Conservation (phyloP, 306 rosid species). For the Heteromeles arbutifolia region DNA sequence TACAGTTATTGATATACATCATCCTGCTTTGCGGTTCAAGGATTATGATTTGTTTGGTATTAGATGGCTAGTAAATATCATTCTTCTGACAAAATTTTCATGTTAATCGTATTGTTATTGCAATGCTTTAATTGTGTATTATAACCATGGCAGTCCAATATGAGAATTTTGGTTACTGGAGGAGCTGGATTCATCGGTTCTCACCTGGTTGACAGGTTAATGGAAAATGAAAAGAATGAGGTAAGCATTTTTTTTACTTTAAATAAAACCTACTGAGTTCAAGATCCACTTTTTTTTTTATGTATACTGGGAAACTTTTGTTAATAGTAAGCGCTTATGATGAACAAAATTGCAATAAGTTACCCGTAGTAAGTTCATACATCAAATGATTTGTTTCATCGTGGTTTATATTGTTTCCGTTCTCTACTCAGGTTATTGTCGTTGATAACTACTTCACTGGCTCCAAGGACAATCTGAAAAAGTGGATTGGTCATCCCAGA, state of each 20-base stretch:
- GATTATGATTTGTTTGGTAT: neutral
- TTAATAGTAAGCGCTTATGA: neutral
- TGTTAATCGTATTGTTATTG: conserved; percentile 1
- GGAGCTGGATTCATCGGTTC: conserved; percentile 99
- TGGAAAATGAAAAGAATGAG: conserved; percentile 95
- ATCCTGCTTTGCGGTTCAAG: neutral
- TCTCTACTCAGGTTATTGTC: conserved; percentile 63
- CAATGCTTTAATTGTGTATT: neutral
- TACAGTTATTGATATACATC: neutral
- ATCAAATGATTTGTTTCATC: neutral
- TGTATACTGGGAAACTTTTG: neutral
- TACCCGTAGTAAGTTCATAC: neutral
- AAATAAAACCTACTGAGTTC: neutral
- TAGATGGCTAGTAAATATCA: neutral
- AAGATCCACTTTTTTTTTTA: neutral
- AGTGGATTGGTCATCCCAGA: conserved; percentile 96
- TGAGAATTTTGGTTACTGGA: conserved; percentile 94
- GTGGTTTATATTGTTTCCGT: neutral
- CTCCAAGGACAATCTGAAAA: conserved; percentile 79
- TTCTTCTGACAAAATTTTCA: neutral
- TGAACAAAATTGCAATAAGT: neutral
- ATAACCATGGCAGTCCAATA: conserved; percentile 53
- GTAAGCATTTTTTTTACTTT: conserved; percentile 25
- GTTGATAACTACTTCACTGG: conserved; percentile 96
- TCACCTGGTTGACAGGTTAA: conserved; percentile 90